Base-by-base conservation (phyloP, 1,139 yeast species). In the Pichia sorboxylosa region DNA sequence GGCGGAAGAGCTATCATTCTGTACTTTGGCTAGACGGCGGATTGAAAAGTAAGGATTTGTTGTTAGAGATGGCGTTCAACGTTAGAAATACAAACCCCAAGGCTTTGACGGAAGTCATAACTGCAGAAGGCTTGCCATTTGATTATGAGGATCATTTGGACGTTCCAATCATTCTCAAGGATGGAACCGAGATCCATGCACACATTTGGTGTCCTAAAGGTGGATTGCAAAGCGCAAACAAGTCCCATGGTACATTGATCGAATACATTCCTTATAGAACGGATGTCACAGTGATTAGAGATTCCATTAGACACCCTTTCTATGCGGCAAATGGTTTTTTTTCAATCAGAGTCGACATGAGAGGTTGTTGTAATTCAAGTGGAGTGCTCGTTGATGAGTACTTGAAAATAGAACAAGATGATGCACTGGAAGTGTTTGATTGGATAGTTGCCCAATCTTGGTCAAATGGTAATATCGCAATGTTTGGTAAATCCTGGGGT, bases 401-500 rank as follows among this genome's bases (percentile, higher is more conserved):
- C 34, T 41, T 62, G 24, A 40, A 45, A 29, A 57, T 56, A 35
- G 66, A 62, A 40, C 67, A 62, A 39, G 60, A 58, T 24, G 67
- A 62, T 42, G 58, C 59, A 4, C 37, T 60, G 14, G 61, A 56
- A 29, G 51, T 57, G 0, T 61, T 62, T 30, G 63, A 61, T 40
- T 62, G 65, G 65, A 55, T 61, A 13, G 34, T 50, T 4, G 31
- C 36, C 13, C 66, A 62, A 39, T 17, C 31, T 0, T 62, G 66
- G 66, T 59, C 65, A 26, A 62, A 62, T 38, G 65, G 64, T 10
- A 53, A 50, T 28, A 52, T 62, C 36, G 67, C 59, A 15, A 61
- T 60, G 61, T 58, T 61, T 47, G 67, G 67, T 23, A 62, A 62
- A 44, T 61, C 66, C 2, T 62, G 67, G 67, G 66, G 63, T 32